Percentiles rank a stretch among this genome's conserved stretches.
Evolutionary conservation across 805 yeast species (phyloP).

Genomic region (Cyberlindnera euphorbiiphila): DNA sequence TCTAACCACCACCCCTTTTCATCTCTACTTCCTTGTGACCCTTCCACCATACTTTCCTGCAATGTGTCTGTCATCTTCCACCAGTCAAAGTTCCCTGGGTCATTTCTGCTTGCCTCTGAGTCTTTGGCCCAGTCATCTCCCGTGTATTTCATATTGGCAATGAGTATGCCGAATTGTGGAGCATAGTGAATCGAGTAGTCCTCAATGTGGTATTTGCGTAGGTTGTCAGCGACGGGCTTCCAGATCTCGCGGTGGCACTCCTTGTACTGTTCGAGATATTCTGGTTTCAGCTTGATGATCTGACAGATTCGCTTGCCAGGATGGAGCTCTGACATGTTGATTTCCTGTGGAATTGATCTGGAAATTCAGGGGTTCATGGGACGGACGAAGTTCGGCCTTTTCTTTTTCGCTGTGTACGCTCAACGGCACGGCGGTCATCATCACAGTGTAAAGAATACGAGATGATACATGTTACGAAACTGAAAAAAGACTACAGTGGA

Average conservation of each 20-base stretch:
- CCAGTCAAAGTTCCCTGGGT: conserved; percentile 38
- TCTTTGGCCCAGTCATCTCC: conserved; percentile 38
- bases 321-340: conserved; percentile 19
- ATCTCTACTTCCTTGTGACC: conserved; percentile 35
- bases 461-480: too few species aligned
- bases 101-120: conserved; percentile 31
- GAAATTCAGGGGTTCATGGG: too few species aligned
- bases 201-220: conserved; percentile 35
- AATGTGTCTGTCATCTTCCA: conserved; percentile 38
- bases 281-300: conserved; percentile 37
- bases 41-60: conserved; percentile 37
- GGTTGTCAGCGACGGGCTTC: conserved; percentile 31
- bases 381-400: too few species aligned
- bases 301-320: conserved; percentile 39
- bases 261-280: conserved; percentile 35
- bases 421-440: too few species aligned
- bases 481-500: background rate
- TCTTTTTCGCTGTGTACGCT: too few species aligned
- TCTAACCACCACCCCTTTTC: conserved; percentile 38
- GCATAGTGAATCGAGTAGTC: conserved; percentile 39
- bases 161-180: conserved; percentile 30
- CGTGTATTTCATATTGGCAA: conserved; percentile 36
- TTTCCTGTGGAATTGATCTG: background rate
- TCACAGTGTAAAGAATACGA: too few species aligned
- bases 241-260: conserved; percentile 31